These are phyloP conservation scores for Didymellaceae sp. DNA, from an alignment of 2,329 filamentous ascomycete genomes.

Conservation along the genomic window DNA sequence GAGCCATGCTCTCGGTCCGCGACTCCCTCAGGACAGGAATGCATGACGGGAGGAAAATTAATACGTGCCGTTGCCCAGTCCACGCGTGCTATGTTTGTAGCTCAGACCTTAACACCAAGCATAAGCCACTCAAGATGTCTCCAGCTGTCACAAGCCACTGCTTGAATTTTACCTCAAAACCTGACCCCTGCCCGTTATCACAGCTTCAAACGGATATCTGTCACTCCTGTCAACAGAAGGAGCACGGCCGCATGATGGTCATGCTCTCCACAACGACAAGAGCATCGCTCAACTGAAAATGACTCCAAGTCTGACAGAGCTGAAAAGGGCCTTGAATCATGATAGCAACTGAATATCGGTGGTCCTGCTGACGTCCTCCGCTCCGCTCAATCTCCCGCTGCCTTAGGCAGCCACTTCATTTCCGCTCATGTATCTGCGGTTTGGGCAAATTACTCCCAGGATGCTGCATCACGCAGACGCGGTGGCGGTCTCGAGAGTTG, in stretches of 20 bases:
- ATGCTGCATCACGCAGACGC: not conserved
- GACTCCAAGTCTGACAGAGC: slow-evolving; percentile 3
- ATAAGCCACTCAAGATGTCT: not conserved
- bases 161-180: slow-evolving; percentile 4
- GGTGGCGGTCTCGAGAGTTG: not conserved
- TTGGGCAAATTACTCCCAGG: not conserved
- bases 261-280: slow-evolving; percentile 1
- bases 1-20: slow-evolving; percentile 2
- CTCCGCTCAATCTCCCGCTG: slow-evolving; percentile 11
- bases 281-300: slow-evolving; percentile 5
- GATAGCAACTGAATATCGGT: not conserved
- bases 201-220: slow-evolving; percentile 9
- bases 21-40: slow-evolving; percentile 1
- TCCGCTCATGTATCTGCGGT: slow-evolving; percentile 10
- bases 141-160: not conserved
- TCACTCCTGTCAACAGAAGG: slow-evolving; percentile 14
- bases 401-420: slow-evolving; percentile 3
- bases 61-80: slow-evolving; percentile 12
- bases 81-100: slow-evolving; percentile 5
- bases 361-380: slow-evolving; percentile 11
- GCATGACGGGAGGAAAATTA: slow-evolving; percentile 10
- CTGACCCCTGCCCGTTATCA: slow-evolving; percentile 4
- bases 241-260: slow-evolving; percentile 13
- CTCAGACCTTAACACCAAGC: slow-evolving; percentile 1
- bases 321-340: slow-evolving; percentile 2